These are phyloP conservation scores for Massospora cicadina DNA, from an alignment of 371 early-diverging fungal species.

Conservation along the genomic window DNA sequence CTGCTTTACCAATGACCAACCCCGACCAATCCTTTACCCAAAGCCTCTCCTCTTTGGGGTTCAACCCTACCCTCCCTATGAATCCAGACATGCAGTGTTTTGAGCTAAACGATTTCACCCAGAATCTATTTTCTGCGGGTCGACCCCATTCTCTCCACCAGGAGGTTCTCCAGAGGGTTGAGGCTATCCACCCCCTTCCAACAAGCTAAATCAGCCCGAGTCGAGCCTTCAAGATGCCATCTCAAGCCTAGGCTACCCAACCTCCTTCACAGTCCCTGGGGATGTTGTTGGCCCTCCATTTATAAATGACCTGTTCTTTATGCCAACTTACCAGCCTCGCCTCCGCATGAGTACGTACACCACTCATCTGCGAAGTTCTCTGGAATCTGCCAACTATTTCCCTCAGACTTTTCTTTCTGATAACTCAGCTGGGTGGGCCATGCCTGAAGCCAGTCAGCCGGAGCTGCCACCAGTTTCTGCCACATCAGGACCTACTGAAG, in stretches of 20 bases:
- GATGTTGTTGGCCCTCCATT: background rate
- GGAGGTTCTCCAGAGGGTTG: background rate
- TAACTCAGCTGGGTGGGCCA: background rate
- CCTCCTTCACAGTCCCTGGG: background rate
- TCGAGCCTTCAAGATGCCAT: background rate
- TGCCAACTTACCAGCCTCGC: slow-evolving; percentile 14
- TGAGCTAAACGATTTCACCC: background rate
- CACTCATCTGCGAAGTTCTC: slow-evolving; percentile 1
- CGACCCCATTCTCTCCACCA: background rate
- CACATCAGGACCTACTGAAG: background rate
- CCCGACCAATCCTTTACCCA: background rate
- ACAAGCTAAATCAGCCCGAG: background rate
- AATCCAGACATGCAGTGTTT: background rate
- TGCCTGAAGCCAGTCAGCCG: background rate
- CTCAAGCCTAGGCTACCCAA: background rate
- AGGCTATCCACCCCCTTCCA: background rate
- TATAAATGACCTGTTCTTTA: background rate
- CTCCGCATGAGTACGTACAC: slow-evolving; percentile 9
- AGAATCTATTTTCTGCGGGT: background rate
- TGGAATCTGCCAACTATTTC: slow-evolving; percentile 4
- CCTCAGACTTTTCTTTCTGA: background rate
- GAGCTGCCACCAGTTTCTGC: background rate
- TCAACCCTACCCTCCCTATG: background rate
- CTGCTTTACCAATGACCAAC: background rate
- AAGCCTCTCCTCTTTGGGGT: background rate